These are phyloP conservation scores for Hymenoscyphus occultus DNA, from an alignment of 2,329 filamentous ascomycete species.

Conservation along the genomic window DNA sequence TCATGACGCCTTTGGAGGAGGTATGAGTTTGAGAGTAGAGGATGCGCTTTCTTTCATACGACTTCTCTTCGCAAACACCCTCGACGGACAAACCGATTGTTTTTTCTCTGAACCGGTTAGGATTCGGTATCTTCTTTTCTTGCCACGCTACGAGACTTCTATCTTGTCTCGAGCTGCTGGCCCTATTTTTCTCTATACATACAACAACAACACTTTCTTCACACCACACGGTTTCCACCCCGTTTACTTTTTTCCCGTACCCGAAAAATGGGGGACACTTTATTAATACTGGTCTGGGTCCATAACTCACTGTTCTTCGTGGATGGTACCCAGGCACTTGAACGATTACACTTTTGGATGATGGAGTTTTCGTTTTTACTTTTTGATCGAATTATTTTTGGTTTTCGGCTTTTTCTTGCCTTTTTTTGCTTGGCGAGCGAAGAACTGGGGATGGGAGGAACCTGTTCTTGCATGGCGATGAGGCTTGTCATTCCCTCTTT, in stretches of 20 bases:
- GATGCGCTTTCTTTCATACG: background rate
- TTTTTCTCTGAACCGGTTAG: background rate
- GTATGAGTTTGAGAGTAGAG: conserved; percentile 13
- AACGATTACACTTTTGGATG: background rate
- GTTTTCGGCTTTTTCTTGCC: background rate
- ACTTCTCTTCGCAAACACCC: background rate
- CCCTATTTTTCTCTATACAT: background rate
- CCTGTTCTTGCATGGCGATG: too few relatives aligned
- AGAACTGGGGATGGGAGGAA: too few relatives aligned
- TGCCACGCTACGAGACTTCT: background rate
- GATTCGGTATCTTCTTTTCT: background rate
- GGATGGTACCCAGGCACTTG: background rate
- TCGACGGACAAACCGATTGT: background rate
- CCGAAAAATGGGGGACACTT: background rate
- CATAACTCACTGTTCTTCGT: background rate
- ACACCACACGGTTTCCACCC: background rate
- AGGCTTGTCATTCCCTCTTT: too few relatives aligned
- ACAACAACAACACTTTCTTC: background rate
- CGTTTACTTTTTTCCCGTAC: background rate
- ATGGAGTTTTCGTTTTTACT: background rate
- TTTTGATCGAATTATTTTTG: background rate
- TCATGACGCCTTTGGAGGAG: conserved; percentile 50
- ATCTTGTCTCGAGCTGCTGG: background rate
- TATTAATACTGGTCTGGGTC: background rate
- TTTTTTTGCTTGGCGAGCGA: too few relatives aligned